These are phyloP conservation scores for Thielaviopsis euricoi DNA, from an alignment of 2,329 filamentous ascomycete genomes.

Conservation along the genomic window DNA sequence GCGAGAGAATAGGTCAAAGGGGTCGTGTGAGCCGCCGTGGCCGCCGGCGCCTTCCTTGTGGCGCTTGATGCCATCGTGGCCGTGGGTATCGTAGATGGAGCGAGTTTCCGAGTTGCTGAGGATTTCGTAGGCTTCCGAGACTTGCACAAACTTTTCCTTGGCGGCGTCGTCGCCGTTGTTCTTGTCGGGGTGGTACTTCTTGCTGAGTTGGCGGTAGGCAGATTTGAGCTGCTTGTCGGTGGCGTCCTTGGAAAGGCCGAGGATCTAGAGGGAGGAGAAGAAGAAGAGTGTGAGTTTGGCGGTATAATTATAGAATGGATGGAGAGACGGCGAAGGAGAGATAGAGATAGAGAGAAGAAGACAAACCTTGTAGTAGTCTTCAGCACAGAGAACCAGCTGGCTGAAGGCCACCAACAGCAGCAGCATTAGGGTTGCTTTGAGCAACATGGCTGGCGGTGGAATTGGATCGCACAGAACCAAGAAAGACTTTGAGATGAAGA, in stretches of 20 bases:
- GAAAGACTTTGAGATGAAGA: not conserved
- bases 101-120: slow-evolving; percentile 66
- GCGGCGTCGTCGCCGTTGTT: slow-evolving; percentile 73
- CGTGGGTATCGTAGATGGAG: slow-evolving; percentile 84
- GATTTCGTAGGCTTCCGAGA: slow-evolving; percentile 90
- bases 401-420: slow-evolving; percentile 35
- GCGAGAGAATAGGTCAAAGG: slow-evolving; percentile 88
- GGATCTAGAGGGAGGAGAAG: slow-evolving; percentile 50
- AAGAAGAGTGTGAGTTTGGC: too few relatives aligned
- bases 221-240: slow-evolving; percentile 82
- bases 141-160: slow-evolving; percentile 79
- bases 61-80: slow-evolving; percentile 78
- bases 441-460: slow-evolving; percentile 21
- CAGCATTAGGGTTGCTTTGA: slow-evolving; percentile 27
- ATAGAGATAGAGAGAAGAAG: not conserved
- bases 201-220: slow-evolving; percentile 80
- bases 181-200: slow-evolving; percentile 96
- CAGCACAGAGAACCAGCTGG: slow-evolving; percentile 38
- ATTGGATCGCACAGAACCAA: not conserved
- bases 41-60: slow-evolving; percentile 55
- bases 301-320: too few relatives aligned
- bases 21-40: slow-evolving; percentile 53
- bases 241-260: slow-evolving; percentile 65
- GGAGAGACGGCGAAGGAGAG: slow-evolving; percentile 23
- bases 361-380: slow-evolving; percentile 66